These are phyloP conservation scores for Fallopia convolvulus DNA, from an alignment of 148 eudicot species.

Conservation along the genomic window DNA sequence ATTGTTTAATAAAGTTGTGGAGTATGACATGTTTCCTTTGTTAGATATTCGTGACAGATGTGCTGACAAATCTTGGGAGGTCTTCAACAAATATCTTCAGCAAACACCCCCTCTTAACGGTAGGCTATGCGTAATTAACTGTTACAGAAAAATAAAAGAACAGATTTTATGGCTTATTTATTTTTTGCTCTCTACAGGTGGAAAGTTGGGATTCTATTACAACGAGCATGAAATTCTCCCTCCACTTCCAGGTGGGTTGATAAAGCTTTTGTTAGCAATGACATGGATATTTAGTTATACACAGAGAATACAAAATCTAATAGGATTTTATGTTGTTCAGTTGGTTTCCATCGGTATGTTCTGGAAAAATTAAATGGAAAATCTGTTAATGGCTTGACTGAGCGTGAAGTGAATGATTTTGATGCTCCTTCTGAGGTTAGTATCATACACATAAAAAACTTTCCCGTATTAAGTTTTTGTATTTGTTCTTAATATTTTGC, in stretches of 20 bases:
- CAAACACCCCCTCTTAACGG: constrained; percentile 88
- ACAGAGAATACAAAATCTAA: not conserved
- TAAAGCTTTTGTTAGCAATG: not conserved
- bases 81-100: constrained; percentile 53
- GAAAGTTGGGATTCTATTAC: constrained; percentile 91
- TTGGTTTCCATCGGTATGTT: constrained; percentile 67
- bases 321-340: constrained; percentile 23
- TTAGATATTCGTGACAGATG: constrained; percentile 64
- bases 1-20: not conserved
- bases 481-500: not conserved
- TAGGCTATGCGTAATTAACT: constrained; percentile 17
- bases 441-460: not conserved
- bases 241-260: constrained; percentile 62
- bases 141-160: not conserved
- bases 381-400: constrained; percentile 49
- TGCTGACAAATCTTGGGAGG: constrained; percentile 82
- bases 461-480: not conserved
- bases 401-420: constrained; percentile 60
- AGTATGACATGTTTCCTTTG: constrained; percentile 9
- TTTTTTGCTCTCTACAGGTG: constrained; percentile 36
- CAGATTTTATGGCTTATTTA: not conserved
- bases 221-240: constrained; percentile 93
- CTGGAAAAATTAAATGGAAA: constrained; percentile 58
- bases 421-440: constrained; percentile 78
- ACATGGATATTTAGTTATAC: not conserved